Evolutionary conservation across 306 rosid genomes (phyloP), one percentile per base, ranked within the genome.

Genomic region (Pyrus bretschneideri): DNA sequence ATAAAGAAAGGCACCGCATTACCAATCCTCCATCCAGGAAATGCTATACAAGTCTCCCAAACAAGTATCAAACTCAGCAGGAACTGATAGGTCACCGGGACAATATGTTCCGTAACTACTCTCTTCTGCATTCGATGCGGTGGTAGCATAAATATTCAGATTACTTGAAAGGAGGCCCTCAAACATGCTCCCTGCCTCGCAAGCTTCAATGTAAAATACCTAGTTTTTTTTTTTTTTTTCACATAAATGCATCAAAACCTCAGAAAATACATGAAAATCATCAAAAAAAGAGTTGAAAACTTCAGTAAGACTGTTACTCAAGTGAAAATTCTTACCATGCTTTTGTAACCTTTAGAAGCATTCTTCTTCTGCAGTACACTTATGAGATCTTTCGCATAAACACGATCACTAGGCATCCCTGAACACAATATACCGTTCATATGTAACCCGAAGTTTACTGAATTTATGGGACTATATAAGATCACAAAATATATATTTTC

Each of bases 151-250:
- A 7, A 38, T 38, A 38, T 38, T 38, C 42, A 38, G 9, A 7
- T 38, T 38, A 38, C 42, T 38, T 6, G 42, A 38, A 38, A 38
- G 42, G 42, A 38, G 42, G 42, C 42, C 42, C 42, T 38, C 42
- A 38, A 38, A 38, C 42, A 38, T 38, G 42, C 42, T 93, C 71
- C 97, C 98, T 6, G 90, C 14, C n/a, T 91, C 95, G 57, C 98
- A 93, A 8, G 98, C 93, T 83, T 93, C 98, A 17, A 91, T 1
- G 80, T 93, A 93, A 57, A 93, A 68, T 40, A 89, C 87, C 96
- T 90, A 14, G 3, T 30, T 14, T 21, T 45, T 23, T 23, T 23
- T 23, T 0, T 23, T 42, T 15, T 15, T 31, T 29, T 3, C 1
- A 23, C 23, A 1, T n/a, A 21, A 15, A 31, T 6, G 14, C 8